These are phyloP conservation scores for Citrus hindsii DNA, from an alignment of 345 rosid genomes.

Conservation along the genomic window DNA sequence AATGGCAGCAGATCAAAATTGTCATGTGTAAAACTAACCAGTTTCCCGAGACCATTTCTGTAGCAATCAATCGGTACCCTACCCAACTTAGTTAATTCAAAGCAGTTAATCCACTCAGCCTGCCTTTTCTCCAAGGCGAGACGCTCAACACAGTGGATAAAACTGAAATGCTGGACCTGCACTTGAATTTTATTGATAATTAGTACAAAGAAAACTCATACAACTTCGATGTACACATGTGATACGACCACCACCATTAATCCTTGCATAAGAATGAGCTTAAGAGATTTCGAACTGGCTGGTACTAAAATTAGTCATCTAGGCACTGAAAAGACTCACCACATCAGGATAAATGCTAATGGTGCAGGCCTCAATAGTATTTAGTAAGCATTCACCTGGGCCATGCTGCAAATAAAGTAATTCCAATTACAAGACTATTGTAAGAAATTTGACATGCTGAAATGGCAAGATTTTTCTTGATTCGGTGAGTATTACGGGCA, in stretches of 20 bases:
- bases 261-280: not conserved
- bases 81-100: conserved; percentile 37
- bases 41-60: conserved; percentile 42
- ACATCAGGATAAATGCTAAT: conserved; percentile 48
- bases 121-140: conserved; percentile 38
- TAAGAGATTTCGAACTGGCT: not conserved
- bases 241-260: not conserved
- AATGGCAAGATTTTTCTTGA: not conserved
- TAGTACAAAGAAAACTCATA: not conserved
- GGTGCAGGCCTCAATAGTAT: conserved; percentile 54
- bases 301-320: not conserved
- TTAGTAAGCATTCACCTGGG: conserved; percentile 48
- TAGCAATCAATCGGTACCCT: conserved; percentile 47
- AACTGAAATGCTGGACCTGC: conserved; percentile 54
- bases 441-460: not conserved
- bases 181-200: not conserved
- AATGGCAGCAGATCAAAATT: not conserved
- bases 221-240: not conserved
- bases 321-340: conserved; percentile 26
- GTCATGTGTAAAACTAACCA: conserved; percentile 28
- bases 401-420: conserved; percentile 49
- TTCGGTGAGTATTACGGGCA: not conserved
- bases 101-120: conserved; percentile 49
- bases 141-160: conserved; percentile 48
- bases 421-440: not conserved